Evolutionary conservation across 1,139 yeast species (phyloP), one percentile per base, ranked within the genome.

Genomic region (Sugiyamaella grinbergsii): DNA sequence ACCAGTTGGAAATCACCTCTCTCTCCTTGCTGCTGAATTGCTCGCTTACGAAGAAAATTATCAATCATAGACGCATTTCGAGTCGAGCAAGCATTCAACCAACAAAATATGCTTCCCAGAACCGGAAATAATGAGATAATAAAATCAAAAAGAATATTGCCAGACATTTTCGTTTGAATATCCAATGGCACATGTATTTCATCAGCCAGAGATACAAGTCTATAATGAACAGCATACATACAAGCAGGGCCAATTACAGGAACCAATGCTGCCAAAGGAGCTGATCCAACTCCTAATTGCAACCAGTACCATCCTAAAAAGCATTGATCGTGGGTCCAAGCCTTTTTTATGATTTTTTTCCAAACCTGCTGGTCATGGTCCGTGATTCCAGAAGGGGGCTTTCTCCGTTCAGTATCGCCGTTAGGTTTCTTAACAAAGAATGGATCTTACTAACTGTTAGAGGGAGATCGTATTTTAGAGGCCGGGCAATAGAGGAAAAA

Each of bases 41-140:
- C 63, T 36, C 60, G 56, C 33, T 62, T 54, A 20, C 64, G 53
- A 42, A 71, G 50, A 61, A 58, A 69, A 6, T 68, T 63, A 51
- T 71, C 89, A 5, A 88, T 75, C 61, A 87, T 62, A 0, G 90
- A 89, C 0, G 96, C 95, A 67, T 90, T 91, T 61, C 96, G 72
- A 0, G 96, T 86, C n/a, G 95, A 86, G 62, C 96, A 86, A 1
- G 83, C 86, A 65, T 87, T 80, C 66, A 91, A 57, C 90, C 95
- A 91, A 11, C 87, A 74, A 53, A 89, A 78, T 42, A 89, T 69
- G 2, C 82, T 74, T 1, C 98, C 97, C 33, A 90, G 68, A 3
- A 89, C 62, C 0, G 98, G 98, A 0, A 93, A 83, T 37, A 91
- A 71, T 1, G 93, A 77, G 38, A 90, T 79, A 32, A 86, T 60